Percentiles rank a stretch among this genome's conserved stretches.
phyloP scores from a whole-genome alignment of 169 alveolate species.

The Plasmodium gallinaceum region DNA sequence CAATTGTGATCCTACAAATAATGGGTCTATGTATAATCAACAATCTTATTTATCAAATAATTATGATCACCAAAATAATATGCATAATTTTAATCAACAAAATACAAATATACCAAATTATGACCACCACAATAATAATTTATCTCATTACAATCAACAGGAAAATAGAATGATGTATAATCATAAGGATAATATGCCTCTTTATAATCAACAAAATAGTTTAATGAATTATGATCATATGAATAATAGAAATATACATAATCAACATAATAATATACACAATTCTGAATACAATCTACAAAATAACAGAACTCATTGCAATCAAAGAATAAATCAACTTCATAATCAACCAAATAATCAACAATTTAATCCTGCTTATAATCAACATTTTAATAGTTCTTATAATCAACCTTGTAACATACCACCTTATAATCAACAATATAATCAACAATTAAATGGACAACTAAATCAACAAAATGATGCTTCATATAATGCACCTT shows the following conservation, averaged over 20 bases:
- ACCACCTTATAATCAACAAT: background rate
- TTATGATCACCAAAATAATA: slow-evolving; percentile 3
- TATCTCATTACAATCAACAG: slow-evolving; percentile 36
- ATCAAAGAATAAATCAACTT: slow-evolving; percentile 16
- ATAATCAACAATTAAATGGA: slow-evolving; percentile 3
- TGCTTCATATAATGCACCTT: background rate
- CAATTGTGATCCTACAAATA: background rate
- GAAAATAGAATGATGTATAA: slow-evolving; percentile 16
- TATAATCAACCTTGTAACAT: slow-evolving; percentile 8
- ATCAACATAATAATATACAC: slow-evolving; percentile 13
- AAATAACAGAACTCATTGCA: background rate
- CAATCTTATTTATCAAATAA: slow-evolving; percentile 23
- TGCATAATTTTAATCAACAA: slow-evolving; percentile 8
- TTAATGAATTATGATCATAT: slow-evolving; percentile 14
- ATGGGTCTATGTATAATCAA: slow-evolving; percentile 1
- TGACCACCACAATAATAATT: slow-evolving; percentile 29
- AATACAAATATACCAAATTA: background rate
- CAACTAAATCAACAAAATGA: background rate
- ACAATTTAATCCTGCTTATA: slow-evolving; percentile 53
- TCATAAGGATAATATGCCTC: slow-evolving; percentile 16
- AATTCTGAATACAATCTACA: background rate
- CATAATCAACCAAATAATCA: slow-evolving; percentile 50
- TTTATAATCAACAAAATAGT: slow-evolving; percentile 47
- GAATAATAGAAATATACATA: slow-evolving; percentile 26
- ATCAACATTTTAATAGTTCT: slow-evolving; percentile 28